Evolutionary conservation across 1,284 basidiomycete species (phyloP), one percentile per base, ranked within the genome.

Genomic region (Tetrapyrgos nigripes): DNA sequence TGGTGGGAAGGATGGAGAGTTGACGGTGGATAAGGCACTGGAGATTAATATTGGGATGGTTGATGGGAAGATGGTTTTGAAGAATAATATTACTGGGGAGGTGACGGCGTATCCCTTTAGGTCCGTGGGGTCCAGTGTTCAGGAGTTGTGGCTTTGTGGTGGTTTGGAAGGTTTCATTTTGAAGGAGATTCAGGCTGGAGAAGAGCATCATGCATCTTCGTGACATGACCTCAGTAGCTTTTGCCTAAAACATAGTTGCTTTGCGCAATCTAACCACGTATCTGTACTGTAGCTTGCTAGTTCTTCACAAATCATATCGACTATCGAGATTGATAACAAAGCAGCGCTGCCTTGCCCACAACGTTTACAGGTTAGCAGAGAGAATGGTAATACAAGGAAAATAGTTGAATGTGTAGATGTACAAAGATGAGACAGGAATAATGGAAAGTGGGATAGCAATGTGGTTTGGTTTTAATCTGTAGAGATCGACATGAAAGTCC

Each of bases 91-190:
- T 13, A 40, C 23, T 6, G 80, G 72, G 74, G 70, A 73, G 58
- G 81, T 79, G 68, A 89, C 85, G 75, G 74, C 71, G 37, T 97
- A 96, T 70, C 67, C 69, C 11, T 83, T 94, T 10, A 85, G 89
- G 43, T 85, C 89, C 2, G 89, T 98, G 1, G 96, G 96, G 10
- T 79, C 86, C 45, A 96, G 94, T 70, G 96, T 98, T 52, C 96
- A 98, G 78, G 96, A 98, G 74, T 79, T 98, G 33, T 93, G 91
- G 91, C 77, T 91, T 10, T 92, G 89, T 66, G 91, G 89, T 13
- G 91, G 92, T 8, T 73, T 93, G 61, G 92, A 93, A 67, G 91
- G 91, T 3, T 93, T 84, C 68, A 88, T 93, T 54, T 71, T 92
- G 63, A 91, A 91, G 73, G 86, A 88, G 63, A 88, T 92, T 53